Evolutionary conservation across 2,329 filamentous ascomycete genomes (phyloP), one percentile per base, ranked within the genome.

Genomic region (Fusarium irregulare): DNA sequence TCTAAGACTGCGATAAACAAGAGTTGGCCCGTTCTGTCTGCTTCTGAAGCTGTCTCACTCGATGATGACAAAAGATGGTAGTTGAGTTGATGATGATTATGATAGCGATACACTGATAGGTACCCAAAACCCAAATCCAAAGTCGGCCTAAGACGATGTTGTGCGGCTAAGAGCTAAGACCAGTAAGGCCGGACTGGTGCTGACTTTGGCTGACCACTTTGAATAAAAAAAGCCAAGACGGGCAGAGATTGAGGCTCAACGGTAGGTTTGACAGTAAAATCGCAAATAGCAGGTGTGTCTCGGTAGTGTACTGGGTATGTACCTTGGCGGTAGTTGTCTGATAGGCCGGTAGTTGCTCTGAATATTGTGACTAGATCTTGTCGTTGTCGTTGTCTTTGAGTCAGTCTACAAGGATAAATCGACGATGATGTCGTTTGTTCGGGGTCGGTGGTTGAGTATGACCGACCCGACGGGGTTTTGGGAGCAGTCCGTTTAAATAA

Each of bases 401-500:
- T 64, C 30, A 25, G 41, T 53, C 23, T 20, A 58, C 66, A 53
- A 70, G 66, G 66, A 46, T 70, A 63, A 44, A 44, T 50, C 57
- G 54, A 56, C 44, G 63, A 66, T 49, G 42, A 28, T 34, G 50
- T 42, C 42, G 60, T 40, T 21, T 21, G 46, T 58, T 64, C 61
- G 61, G 61, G n/a, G 23, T 66, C 63, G 67, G 63, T 42, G 54
- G 27, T 70, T 49, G 57, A 53, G 47, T 56, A 56, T 46, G 37
- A 42, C 67, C 66, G 66, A 40, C 34, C 66, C 51, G 67, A 65
- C 62, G 64, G 64, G 50, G 51, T 58, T 68, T 67, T 65, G 53
- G 41, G 27, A 63, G 27, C n/a, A 55, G 41, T 37, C 23, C 32
- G 44, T 46, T 34, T 34, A 32, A 49, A 45, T 47, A 64, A 59